Conservation (phyloP, 2,329 filamentous ascomycete genomes). For the Xylariaceae sp. region DNA sequence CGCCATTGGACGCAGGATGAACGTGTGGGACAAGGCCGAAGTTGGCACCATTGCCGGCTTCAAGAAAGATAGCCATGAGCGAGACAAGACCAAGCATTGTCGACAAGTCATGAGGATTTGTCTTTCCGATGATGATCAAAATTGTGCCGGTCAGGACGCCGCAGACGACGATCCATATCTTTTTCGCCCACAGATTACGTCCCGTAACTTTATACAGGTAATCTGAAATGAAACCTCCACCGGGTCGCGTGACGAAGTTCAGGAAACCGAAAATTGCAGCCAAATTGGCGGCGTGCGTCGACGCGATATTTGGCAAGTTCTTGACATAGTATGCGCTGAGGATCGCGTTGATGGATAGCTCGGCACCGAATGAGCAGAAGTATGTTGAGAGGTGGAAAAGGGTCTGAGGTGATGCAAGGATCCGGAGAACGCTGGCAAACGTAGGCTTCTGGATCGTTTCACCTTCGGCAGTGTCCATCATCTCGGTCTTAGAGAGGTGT, state of each 20-base stretch:
- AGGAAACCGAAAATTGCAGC: constrained; percentile 74
- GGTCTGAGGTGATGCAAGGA: constrained; percentile 52
- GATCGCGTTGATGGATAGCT: constrained; percentile 59
- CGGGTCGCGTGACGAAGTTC: constrained; percentile 63
- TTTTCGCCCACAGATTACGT: constrained; percentile 41
- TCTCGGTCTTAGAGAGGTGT: constrained; percentile 45
- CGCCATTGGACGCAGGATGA: constrained; percentile 75
- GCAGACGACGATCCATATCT: constrained; percentile 58
- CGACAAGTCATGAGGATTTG: constrained; percentile 57
- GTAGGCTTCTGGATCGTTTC: constrained; percentile 56
- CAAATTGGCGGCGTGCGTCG: constrained; percentile 56
- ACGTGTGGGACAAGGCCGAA: constrained; percentile 86
- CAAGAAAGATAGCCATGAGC: constrained; percentile 75
- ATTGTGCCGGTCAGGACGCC: constrained; percentile 59
- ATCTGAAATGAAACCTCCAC: constrained; percentile 58
- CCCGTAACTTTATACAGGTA: constrained; percentile 40
- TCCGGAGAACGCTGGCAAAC: constrained; percentile 40
- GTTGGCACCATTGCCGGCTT: constrained; percentile 81
- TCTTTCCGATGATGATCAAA: constrained; percentile 58
- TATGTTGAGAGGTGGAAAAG: constrained; percentile 54
- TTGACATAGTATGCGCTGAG: constrained; percentile 56
- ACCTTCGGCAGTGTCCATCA: constrained; percentile 50
- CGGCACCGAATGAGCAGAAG: constrained; percentile 59
- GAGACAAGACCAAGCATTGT: constrained; percentile 75
- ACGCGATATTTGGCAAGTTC: constrained; percentile 55